These are phyloP conservation scores for Fusarium sp. DNA, from an alignment of 2,329 filamentous ascomycete species.

Conservation along the genomic window DNA sequence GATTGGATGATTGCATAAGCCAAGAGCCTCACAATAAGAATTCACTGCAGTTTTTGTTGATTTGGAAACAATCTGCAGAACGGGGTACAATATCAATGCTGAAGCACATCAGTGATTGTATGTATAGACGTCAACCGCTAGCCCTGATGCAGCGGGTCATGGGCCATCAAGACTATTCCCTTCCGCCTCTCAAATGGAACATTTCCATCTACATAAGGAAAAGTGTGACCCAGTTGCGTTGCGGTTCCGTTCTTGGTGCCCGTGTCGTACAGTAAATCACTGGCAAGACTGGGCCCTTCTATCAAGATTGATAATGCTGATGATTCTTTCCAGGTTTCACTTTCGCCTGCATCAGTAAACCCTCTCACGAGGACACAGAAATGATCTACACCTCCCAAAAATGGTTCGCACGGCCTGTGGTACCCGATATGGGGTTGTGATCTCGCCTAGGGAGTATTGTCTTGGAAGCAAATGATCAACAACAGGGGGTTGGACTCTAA, in stretches of 20 bases:
- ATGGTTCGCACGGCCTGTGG: slow-evolving; percentile 3
- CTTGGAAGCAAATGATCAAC: slow-evolving; percentile 12
- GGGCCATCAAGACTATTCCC: slow-evolving; percentile 13
- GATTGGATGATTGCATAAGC: background rate
- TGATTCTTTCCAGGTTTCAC: slow-evolving; percentile 1
- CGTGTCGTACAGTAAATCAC: background rate
- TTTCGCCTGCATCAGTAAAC: background rate
- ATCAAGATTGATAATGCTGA: slow-evolving; percentile 2
- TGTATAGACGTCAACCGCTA: background rate
- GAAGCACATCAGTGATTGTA: slow-evolving; percentile 5
- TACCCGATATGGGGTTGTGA: slow-evolving; percentile 1
- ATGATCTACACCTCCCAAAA: background rate
- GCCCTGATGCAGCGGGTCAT: slow-evolving; percentile 22
- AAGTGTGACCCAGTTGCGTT: slow-evolving; percentile 4
- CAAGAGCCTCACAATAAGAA: slow-evolving; percentile 1
- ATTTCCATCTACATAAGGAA: slow-evolving; percentile 11
- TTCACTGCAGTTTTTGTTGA: background rate
- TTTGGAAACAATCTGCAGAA: background rate
- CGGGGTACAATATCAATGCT: background rate
- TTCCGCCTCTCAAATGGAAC: background rate
- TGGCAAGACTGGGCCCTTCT: background rate
- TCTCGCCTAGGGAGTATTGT: slow-evolving; percentile 7
- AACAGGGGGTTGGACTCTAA: slow-evolving; percentile 8
- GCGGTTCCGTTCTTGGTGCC: slow-evolving; percentile 24
- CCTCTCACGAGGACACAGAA: background rate